These are phyloP conservation scores for Fraxinus quadrangulata DNA, from an alignment of 257 asterid genomes.

Conservation along the genomic window DNA sequence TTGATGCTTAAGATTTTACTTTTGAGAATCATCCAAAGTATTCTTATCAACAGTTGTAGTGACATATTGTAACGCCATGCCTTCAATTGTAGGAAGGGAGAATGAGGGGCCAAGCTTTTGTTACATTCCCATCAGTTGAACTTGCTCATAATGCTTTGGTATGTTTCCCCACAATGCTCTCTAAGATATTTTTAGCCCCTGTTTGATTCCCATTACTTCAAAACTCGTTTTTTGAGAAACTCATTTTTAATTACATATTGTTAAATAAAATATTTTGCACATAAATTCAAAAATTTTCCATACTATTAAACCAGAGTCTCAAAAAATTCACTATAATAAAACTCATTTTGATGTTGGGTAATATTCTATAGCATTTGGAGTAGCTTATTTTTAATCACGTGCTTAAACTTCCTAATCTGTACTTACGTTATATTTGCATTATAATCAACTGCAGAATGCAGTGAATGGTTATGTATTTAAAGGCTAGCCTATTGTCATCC, in stretches of 20 bases:
- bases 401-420: conserved; percentile 11
- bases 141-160: conserved; percentile 89
- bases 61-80: conserved; percentile 1
- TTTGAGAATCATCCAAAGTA: background rate
- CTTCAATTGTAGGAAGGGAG: conserved; percentile 77
- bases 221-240: no score
- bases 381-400: background rate
- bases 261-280: no score
- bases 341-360: no score
- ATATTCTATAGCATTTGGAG: no score
- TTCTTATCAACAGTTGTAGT: background rate
- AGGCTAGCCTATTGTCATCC: conserved; percentile 89
- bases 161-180: conserved; percentile 24
- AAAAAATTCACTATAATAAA: no score
- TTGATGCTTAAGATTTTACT: background rate
- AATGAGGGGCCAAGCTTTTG: conserved; percentile 97
- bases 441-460: conserved; percentile 56
- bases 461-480: conserved; percentile 79
- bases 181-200: background rate
- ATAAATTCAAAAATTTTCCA: no score
- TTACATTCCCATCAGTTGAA: conserved; percentile 85
- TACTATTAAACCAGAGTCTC: no score
- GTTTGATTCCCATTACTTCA: no score
- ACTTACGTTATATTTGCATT: background rate
- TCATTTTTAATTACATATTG: background rate